Base-by-base conservation (phyloP, 2,329 filamentous ascomycete species). In the Alternaria sp. region DNA sequence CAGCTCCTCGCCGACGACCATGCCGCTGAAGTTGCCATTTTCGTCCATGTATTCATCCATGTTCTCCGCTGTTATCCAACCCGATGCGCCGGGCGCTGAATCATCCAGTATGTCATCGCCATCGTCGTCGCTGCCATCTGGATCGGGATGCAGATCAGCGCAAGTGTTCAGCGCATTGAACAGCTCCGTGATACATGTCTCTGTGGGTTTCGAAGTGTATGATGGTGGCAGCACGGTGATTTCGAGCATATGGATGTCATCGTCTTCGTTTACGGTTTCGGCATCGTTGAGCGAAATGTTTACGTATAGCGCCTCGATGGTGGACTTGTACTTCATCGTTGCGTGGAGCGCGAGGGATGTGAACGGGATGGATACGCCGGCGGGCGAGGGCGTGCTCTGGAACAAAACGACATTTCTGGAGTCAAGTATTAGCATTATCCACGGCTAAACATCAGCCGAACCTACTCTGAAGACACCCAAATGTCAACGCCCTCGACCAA, bases 41-140 rank as follows among this genome's bases (percentile, higher is more conserved):
- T 78, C 79, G 61, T 81, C 79, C 49, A 78, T 54, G 75, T 89
- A 97, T 70, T 97, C 88, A 67, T 91, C 85, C 77, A 97, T 90
- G 73, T 97, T 98, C 60, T 97, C 95, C 9, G 92, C 92, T 15
- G 95, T 98, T 75, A 98, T 94, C 92, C 92, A 95, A 0, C 92
- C 92, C 0, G 87, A 88, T 54, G 91, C 92, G 1, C 92, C 91
- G 0, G 92, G 90, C 78, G 92, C 87, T 0, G 89, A 88, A 1
- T 73, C 78, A 12, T 80, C 82, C 75, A 84, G 43, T 2, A 66
- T 37, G 21, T 67, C 65, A 0, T 86, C 87, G 1, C 87, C 87
- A 2, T 86, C 88, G 2, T 87, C 88, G 12, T 86, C 87, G 4
- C 85, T 87, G 10, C 84, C 82, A n/a, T 83, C 82, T 0, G 89